phyloP scores from a whole-genome alignment of 192 early-diverging fungal genomes.

The Funneliformis geosporum region DNA sequence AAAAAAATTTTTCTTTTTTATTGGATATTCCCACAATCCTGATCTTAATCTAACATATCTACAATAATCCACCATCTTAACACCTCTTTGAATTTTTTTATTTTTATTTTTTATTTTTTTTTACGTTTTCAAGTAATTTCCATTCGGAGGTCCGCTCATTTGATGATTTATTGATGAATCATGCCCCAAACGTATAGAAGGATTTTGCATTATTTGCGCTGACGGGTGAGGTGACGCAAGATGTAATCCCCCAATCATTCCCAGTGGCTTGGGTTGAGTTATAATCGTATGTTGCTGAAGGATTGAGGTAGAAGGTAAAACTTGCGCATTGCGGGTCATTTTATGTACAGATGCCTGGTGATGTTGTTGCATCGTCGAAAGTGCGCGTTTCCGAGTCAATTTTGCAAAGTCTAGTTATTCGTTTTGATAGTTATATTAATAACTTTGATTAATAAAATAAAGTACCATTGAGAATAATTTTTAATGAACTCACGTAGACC shows the following conservation, averaged over 20 bases:
- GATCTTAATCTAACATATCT: neutral
- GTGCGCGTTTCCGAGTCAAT: constrained; percentile 11
- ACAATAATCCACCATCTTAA: neutral
- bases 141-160: neutral
- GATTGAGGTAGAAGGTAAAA: neutral
- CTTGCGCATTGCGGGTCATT: neutral
- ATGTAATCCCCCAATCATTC: neutral
- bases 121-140: neutral
- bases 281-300: neutral
- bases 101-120: too few species aligned
- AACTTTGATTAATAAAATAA: constrained; percentile 5
- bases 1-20: neutral
- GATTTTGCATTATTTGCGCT: neutral
- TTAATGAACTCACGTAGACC: constrained; percentile 73
- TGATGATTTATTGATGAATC: neutral
- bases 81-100: too few species aligned
- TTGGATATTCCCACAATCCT: neutral
- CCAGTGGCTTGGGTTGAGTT: neutral
- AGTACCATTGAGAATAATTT: neutral
- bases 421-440: neutral
- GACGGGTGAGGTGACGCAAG: neutral
- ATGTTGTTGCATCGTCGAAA: constrained; percentile 11
- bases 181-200: neutral
- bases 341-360: neutral
- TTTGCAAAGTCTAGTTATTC: constrained; percentile 10